phyloP scores from a whole-genome alignment of 2,329 filamentous ascomycete genomes.

The Colletotrichum simmondsii region DNA sequence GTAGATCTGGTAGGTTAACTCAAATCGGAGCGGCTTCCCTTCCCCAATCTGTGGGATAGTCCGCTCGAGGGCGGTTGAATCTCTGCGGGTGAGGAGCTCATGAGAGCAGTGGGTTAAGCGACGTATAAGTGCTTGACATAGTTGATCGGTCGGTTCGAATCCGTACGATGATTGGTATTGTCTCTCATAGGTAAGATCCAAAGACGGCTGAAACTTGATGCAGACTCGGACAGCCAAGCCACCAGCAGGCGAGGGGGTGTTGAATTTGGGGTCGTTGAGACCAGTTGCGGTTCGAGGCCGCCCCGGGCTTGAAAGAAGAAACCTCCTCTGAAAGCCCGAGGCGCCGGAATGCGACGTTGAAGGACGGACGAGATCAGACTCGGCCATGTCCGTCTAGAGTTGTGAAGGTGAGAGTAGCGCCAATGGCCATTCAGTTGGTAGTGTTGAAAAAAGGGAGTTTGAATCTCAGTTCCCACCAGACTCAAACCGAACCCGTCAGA shows the following conservation, averaged over 20 bases:
- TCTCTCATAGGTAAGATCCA: slow-evolving; percentile 54
- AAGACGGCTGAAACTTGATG: slow-evolving; percentile 57
- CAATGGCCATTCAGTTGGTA: slow-evolving; percentile 6
- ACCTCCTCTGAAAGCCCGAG: slow-evolving; percentile 29
- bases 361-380: slow-evolving; percentile 27
- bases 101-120: slow-evolving; percentile 62
- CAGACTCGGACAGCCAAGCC: slow-evolving; percentile 54
- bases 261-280: slow-evolving; percentile 17
- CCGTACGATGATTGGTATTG: slow-evolving; percentile 58
- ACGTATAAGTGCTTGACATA: slow-evolving; percentile 60
- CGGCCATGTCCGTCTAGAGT: slow-evolving; percentile 29
- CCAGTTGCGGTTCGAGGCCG: slow-evolving; percentile 31
- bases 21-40: slow-evolving; percentile 59
- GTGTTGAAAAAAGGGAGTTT: slow-evolving; percentile 4
- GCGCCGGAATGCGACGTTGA: slow-evolving; percentile 32
- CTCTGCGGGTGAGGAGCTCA: slow-evolving; percentile 64
- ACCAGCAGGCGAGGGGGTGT: slow-evolving; percentile 5
- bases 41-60: slow-evolving; percentile 38
- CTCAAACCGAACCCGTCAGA: slow-evolving; percentile 26
- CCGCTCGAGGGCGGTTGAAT: slow-evolving; percentile 57
- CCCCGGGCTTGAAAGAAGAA: slow-evolving; percentile 32
- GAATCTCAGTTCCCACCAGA: slow-evolving; percentile 29
- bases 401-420: slow-evolving; percentile 17
- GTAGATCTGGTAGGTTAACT: slow-evolving; percentile 58
- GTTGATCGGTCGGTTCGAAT: slow-evolving; percentile 55